Conservation (phyloP, 1,139 yeast species). For the Sugiyamaella paludigena region DNA sequence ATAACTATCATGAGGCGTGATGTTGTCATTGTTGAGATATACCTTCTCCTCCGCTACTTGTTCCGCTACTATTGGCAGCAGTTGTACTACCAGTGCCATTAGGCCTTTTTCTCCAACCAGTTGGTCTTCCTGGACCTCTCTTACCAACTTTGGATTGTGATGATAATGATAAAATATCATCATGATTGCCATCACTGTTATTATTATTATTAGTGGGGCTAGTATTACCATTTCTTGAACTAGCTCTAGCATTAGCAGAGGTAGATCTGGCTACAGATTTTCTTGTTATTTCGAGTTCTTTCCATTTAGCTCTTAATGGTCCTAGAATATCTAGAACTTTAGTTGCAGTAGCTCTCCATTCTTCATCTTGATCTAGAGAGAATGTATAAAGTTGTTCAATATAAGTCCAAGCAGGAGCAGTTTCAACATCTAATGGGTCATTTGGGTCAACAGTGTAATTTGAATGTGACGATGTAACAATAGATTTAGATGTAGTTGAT, state of each 20-base stretch:
- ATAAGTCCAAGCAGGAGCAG: conserved; percentile 16
- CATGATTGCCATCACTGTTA: not conserved
- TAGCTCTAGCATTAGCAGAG: conserved; percentile 8
- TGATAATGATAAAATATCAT: not conserved
- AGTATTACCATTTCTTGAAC: not conserved
- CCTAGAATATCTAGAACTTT: conserved; percentile 20
- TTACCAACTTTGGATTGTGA: conserved; percentile 6
- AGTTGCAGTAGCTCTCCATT: conserved; percentile 28
- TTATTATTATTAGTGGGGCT: not conserved
- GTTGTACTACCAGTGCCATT: not conserved
- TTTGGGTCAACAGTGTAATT: not conserved
- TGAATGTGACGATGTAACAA: not conserved
- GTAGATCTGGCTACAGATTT: conserved; percentile 14
- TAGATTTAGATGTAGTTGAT: conserved; percentile 1
- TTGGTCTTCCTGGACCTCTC: conserved; percentile 12
- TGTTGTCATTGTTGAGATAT: not conserved
- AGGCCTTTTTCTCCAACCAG: conserved; percentile 14
- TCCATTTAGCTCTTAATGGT: conserved; percentile 24
- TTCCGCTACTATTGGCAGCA: conserved; percentile 8
- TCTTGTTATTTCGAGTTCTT: conserved; percentile 22
- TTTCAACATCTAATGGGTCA: conserved; percentile 15
- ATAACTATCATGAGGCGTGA: not conserved
- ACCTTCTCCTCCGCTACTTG: conserved; percentile 14
- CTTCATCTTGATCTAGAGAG: conserved; percentile 26
- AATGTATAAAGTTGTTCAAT: conserved; percentile 21